Percentiles rank a stretch among this genome's conserved stretches.
Evolutionary conservation across 352 stramenopile species (phyloP).

Genomic region (Pythium coloratum): DNA sequence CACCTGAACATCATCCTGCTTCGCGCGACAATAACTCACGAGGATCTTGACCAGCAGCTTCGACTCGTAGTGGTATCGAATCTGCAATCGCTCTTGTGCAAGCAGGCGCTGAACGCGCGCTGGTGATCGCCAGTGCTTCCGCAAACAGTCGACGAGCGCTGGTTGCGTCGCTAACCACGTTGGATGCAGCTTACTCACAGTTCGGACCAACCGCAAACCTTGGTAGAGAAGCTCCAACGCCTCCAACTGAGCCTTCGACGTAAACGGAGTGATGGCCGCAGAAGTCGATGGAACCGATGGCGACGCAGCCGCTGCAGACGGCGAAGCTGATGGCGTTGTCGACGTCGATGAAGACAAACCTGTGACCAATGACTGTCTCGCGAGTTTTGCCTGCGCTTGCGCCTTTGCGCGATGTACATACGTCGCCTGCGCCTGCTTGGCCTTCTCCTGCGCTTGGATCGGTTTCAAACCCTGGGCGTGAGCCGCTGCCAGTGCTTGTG

Average conservation of each 20-base stretch:
- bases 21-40: constrained; percentile 91
- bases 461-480: constrained; percentile 85
- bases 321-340: constrained; percentile 39
- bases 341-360: neutral
- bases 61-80: constrained; percentile 95
- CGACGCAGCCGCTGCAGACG: constrained; percentile 41
- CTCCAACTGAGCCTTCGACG: constrained; percentile 81
- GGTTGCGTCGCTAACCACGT: constrained; percentile 86
- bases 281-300: constrained; percentile 3
- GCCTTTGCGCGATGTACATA: constrained; percentile 87
- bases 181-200: constrained; percentile 88
- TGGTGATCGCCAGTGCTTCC: constrained; percentile 93
- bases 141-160: constrained; percentile 91
- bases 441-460: constrained; percentile 86
- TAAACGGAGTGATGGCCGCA: constrained; percentile 37
- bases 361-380: constrained; percentile 28
- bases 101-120: constrained; percentile 73
- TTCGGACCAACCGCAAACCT: constrained; percentile 91
- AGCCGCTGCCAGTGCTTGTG: constrained; percentile 82
- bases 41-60: constrained; percentile 95
- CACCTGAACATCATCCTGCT: constrained; percentile 94
- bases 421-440: constrained; percentile 87
- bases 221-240: constrained; percentile 95
- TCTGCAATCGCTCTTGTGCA: constrained; percentile 74
- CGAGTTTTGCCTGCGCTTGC: constrained; percentile 86